Evolutionary conservation across 345 rosid genomes (phyloP).

Genomic region (Litchi chinensis): DNA sequence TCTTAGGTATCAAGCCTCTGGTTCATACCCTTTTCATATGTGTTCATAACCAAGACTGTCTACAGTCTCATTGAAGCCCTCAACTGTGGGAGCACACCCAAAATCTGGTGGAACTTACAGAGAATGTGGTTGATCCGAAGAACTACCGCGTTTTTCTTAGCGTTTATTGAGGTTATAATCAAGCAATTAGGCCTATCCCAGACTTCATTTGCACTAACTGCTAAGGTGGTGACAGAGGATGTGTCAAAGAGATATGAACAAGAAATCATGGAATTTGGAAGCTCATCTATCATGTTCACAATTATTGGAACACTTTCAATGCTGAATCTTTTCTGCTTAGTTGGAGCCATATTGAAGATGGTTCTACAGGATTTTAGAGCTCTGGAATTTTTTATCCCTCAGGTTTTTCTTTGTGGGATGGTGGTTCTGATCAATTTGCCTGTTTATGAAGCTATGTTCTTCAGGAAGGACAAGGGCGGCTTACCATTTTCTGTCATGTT

Average conservation of each 20-base stretch:
- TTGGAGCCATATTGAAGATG: slow-evolving; percentile 13
- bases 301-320: slow-evolving; percentile 40
- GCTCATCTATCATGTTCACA: slow-evolving; percentile 37
- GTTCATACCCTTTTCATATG: slow-evolving; percentile 24
- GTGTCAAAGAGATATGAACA: slow-evolving; percentile 34
- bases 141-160: background rate
- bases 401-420: slow-evolving; percentile 30
- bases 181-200: slow-evolving; percentile 37
- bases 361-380: background rate
- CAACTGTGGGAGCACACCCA: background rate
- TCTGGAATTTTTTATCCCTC: slow-evolving; percentile 10
- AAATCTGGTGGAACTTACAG: slow-evolving; percentile 24
- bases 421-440: slow-evolving; percentile 36
- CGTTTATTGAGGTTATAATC: slow-evolving; percentile 17
- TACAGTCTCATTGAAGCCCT: slow-evolving; percentile 21
- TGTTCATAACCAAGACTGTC: slow-evolving; percentile 13
- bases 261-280: slow-evolving; percentile 49
- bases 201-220: slow-evolving; percentile 37
- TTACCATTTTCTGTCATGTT: slow-evolving; percentile 29
- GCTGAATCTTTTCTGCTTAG: slow-evolving; percentile 41
- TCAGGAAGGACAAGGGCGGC: slow-evolving; percentile 39
- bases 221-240: slow-evolving; percentile 40
- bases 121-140: slow-evolving; percentile 27
- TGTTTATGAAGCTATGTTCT: slow-evolving; percentile 35
- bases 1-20: slow-evolving; percentile 25